phyloP scores from a whole-genome alignment of 805 yeast species.

The Zygotorulaspora chibaensis region DNA sequence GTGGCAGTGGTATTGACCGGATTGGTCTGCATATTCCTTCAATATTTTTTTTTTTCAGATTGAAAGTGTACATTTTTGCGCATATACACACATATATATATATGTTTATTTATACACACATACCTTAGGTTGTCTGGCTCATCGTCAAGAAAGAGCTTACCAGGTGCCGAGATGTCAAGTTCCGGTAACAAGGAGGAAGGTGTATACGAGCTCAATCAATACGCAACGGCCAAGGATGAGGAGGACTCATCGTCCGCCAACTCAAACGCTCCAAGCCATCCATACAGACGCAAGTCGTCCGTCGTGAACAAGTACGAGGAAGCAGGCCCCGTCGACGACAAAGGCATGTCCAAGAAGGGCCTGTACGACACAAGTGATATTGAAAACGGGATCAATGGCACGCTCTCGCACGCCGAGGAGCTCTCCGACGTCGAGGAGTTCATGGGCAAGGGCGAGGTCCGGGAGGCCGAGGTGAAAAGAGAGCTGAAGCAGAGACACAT shows the following conservation, averaged over 20 bases:
- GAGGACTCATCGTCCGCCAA: constrained; percentile 7
- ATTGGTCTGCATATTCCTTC: too few relatives aligned
- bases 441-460: constrained; percentile 23
- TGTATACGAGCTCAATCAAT: constrained; percentile 6
- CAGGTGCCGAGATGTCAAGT: background rate
- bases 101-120: background rate
- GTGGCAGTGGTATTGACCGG: too few relatives aligned
- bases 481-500: constrained; percentile 62
- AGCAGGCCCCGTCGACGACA: background rate
- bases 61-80: too few relatives aligned
- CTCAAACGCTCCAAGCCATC: background rate
- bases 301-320: background rate
- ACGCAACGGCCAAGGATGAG: background rate
- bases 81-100: too few relatives aligned
- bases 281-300: background rate
- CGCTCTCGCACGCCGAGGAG: background rate
- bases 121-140: background rate
- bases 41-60: too few relatives aligned
- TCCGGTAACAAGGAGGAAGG: background rate
- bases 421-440: constrained; percentile 3
- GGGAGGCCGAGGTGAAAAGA: constrained; percentile 49
- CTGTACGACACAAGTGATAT: constrained; percentile 2
- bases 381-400: background rate
- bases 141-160: background rate
- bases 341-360: constrained; percentile 1